A percentile compares a stretch with the other conserved stretches of the same genome.
Conservation (phyloP, 768 basidiomycete species). For the Suillus alpinus region DNA sequence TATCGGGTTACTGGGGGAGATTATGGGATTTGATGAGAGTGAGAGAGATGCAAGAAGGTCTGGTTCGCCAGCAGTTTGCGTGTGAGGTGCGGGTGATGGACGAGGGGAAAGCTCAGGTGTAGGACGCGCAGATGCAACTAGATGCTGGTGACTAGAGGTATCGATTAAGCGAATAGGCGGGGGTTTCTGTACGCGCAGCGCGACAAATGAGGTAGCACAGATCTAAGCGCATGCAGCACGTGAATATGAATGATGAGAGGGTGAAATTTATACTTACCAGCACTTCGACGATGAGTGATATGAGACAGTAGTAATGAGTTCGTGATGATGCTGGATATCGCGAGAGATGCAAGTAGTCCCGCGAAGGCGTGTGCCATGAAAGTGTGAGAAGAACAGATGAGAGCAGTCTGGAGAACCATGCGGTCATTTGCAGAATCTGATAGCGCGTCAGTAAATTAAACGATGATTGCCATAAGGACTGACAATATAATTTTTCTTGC, state of each 20-base stretch:
- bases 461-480: conserved; percentile 19
- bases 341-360: conserved; percentile 38
- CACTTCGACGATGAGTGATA: conserved; percentile 50
- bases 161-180: conserved; percentile 71
- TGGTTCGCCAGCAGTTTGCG: conserved; percentile 36
- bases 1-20: conserved; percentile 48
- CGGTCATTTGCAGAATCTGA: conserved; percentile 56
- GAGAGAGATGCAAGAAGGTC: conserved; percentile 63
- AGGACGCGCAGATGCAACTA: conserved; percentile 33
- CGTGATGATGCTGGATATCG: conserved; percentile 33
- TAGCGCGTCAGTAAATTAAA: conserved; percentile 5
- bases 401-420: conserved; percentile 56
- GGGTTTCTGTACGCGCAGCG: conserved; percentile 64
- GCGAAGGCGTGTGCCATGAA: conserved; percentile 38
- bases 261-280: conserved; percentile 41
- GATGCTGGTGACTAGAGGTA: conserved; percentile 41
- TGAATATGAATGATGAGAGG: conserved; percentile 8
- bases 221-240: conserved; percentile 36
- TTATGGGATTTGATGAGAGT: conserved; percentile 62
- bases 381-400: conserved; percentile 47
- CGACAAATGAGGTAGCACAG: conserved; percentile 46
- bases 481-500: conserved; percentile 64
- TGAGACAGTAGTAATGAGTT: conserved; percentile 46
- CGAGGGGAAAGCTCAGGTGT: conserved; percentile 38
- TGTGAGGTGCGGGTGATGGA: conserved; percentile 24